These are phyloP conservation scores for Trichoderma erinaceum DNA, from an alignment of 495 filamentous ascomycete genomes.

Conservation along the genomic window DNA sequence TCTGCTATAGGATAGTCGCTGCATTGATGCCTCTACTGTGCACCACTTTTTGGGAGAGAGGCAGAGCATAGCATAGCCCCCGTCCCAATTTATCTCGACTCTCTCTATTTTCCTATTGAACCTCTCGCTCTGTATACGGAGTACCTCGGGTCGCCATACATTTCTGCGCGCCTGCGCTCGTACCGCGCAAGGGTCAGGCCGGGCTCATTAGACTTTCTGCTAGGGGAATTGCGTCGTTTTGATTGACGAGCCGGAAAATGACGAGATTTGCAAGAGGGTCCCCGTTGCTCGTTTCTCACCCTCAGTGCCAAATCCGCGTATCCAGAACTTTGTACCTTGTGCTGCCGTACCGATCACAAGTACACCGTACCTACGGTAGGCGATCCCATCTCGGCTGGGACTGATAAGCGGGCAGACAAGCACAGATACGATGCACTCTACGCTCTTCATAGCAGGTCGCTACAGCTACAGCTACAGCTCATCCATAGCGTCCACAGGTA, in stretches of 20 bases:
- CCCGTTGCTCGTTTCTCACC: background rate
- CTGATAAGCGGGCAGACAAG: too few relatives aligned
- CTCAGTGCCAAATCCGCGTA: conserved; percentile 5
- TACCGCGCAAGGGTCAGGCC: background rate
- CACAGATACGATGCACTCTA: too few relatives aligned
- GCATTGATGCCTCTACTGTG: background rate
- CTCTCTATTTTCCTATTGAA: background rate
- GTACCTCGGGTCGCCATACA: background rate
- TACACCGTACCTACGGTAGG: background rate
- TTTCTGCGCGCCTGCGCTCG: background rate
- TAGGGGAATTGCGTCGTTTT: background rate
- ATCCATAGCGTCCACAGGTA: background rate
- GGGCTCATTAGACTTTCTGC: conserved; percentile 10
- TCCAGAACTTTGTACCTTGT: background rate
- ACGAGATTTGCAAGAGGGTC: conserved; percentile 5
- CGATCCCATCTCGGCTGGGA: background rate
- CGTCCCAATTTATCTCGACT: background rate
- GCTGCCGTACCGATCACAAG: background rate
- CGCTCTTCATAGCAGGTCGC: too few relatives aligned
- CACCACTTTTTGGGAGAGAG: background rate
- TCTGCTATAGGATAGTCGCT: too few relatives aligned
- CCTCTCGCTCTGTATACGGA: background rate
- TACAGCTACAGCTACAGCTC: too few relatives aligned
- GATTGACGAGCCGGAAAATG: background rate
- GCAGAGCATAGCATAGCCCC: background rate